Base-by-base conservation (phyloP, 768 basidiomycete species). In the Lactarius hatsudake region DNA sequence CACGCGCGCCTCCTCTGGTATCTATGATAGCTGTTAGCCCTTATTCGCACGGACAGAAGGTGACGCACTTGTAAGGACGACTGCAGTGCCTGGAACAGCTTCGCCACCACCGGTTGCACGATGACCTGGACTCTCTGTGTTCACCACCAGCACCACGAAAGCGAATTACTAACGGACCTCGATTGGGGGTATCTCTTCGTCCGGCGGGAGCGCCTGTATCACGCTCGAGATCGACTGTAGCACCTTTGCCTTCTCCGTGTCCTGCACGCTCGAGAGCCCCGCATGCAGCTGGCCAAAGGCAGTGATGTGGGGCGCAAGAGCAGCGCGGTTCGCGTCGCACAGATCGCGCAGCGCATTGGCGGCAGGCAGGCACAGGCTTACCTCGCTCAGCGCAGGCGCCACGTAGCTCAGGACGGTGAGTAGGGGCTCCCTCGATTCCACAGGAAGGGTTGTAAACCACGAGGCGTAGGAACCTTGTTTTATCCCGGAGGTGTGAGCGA, bases 201-300 rank as follows among this genome's bases (percentile, higher is more conserved):
- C 79, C 0, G 93, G 87, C 0, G 92, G 89, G 59, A 98, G 77
- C 0, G 95, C 96, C 72, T 97, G 93, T 38, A 97, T 91, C 3
- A 98, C 93, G 69, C 94, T 96, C 1, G 93, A 87, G 61, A 98
- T 96, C 0, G 91, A 93, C 74, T 97, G 91, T 55, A 97, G 79
- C 1, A 97, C 92, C 77, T 96, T 97, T 71, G 87, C 85, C 77
- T 91, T 91, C 76, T 96, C 94, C 26, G 88, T 86, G 71, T 93
- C 91, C 88, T 90, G 89, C 62, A 96, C 87, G 8, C 81, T 81
- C 26, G 82, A 86, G 57, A 96, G 76, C 18, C 88, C 86, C 0
- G 89, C 88, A 76, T 96, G 91, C 63, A 98, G 76, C 66, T 89
- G 87, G 5, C 88, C 91, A 75, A 98, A 96, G 0, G 93, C 90